These are phyloP conservation scores for Pestalotiopsis fici DNA, from an alignment of 2,329 filamentous ascomycete species.

Conservation along the genomic window DNA sequence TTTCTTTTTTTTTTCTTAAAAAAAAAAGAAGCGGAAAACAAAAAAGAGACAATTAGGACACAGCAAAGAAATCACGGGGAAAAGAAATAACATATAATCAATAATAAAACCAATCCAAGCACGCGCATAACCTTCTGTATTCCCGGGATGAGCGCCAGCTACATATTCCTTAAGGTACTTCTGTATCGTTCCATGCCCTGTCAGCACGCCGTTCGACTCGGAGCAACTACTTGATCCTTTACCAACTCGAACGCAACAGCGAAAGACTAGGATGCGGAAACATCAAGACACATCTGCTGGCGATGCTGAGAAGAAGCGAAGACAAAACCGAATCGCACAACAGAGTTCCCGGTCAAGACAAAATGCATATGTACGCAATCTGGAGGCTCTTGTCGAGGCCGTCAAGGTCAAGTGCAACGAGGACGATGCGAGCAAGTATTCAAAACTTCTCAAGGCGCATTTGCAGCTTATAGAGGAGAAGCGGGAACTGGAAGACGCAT, in stretches of 20 bases:
- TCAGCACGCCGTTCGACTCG: too few species aligned
- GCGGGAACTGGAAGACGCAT: not conserved
- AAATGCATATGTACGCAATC: not conserved
- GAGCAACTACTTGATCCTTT: too few species aligned
- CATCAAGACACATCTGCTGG: not conserved
- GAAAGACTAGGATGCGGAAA: not conserved
- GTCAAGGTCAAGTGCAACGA: not conserved
- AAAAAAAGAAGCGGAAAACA: too few species aligned
- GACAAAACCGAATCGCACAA: not conserved
- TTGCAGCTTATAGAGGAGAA: not conserved
- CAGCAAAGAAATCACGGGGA: too few species aligned
- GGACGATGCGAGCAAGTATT: not conserved
- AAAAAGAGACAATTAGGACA: too few species aligned
- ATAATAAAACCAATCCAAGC: too few species aligned
- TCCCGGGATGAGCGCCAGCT: too few species aligned
- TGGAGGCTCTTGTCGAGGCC: not conserved
- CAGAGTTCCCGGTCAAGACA: not conserved
- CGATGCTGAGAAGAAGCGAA: not conserved
- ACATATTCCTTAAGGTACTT: too few species aligned
- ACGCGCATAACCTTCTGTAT: too few species aligned
- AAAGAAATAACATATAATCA: too few species aligned
- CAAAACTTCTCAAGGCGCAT: not conserved
- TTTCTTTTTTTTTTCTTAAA: too few species aligned
- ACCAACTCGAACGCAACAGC: not conserved
- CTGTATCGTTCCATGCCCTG: not conserved